A percentile compares a stretch with the other conserved stretches of the same genome.
These are phyloP conservation scores for Blastobotrys raffinosifermentans DNA, from an alignment of 1,139 yeast species.

Conservation along the genomic window DNA sequence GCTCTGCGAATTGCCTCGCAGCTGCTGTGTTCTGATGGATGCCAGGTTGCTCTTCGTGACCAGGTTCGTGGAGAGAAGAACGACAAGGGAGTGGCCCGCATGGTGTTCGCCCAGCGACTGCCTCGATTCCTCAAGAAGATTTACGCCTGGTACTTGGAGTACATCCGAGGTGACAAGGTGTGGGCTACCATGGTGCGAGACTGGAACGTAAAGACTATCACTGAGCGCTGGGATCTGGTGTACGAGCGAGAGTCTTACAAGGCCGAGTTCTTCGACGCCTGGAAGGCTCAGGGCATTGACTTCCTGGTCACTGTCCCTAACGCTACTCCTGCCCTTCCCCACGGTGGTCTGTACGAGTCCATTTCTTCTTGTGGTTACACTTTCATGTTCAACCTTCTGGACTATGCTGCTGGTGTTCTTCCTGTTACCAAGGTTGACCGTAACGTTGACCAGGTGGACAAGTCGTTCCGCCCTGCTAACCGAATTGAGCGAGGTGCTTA, in stretches of 20 bases:
- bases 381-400: slow-evolving; percentile 52
- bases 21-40: slow-evolving; percentile 34
- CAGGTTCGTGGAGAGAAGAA: slow-evolving; percentile 32
- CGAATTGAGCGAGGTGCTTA: slow-evolving; percentile 38
- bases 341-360: slow-evolving; percentile 33
- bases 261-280: slow-evolving; percentile 32
- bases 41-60: slow-evolving; percentile 30
- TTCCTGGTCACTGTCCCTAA: slow-evolving; percentile 37
- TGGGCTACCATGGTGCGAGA: slow-evolving; percentile 39
- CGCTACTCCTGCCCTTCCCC: slow-evolving; percentile 39
- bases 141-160: slow-evolving; percentile 34
- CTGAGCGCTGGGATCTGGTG: slow-evolving; percentile 36
- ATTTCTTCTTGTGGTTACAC: slow-evolving; percentile 46
- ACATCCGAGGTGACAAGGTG: slow-evolving; percentile 32
- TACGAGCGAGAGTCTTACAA: slow-evolving; percentile 37
- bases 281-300: slow-evolving; percentile 35
- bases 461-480: slow-evolving; percentile 33
- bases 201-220: slow-evolving; percentile 35
- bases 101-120: slow-evolving; percentile 28
- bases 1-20: slow-evolving; percentile 38
- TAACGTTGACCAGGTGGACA: slow-evolving; percentile 36
- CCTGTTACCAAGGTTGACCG: slow-evolving; percentile 56
- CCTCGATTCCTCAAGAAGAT: slow-evolving; percentile 34
- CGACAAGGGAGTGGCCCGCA: slow-evolving; percentile 37
- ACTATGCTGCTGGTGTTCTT: slow-evolving; percentile 51